Base-by-base conservation (phyloP, 139 green algal genomes). In the Microglena sp. region DNA sequence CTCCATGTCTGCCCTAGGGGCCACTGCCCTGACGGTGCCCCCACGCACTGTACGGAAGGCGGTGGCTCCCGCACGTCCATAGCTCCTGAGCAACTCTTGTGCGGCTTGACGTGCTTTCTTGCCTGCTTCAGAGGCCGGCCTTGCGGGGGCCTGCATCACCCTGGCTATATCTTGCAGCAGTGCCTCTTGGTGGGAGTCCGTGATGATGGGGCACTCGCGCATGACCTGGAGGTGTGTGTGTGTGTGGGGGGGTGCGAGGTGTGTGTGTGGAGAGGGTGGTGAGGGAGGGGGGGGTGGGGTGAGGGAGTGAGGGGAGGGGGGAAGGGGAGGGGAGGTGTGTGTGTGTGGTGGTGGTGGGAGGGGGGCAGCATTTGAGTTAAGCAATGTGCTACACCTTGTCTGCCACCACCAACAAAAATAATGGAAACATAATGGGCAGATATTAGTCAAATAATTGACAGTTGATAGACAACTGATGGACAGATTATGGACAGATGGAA, bases 151-250 rank as follows among this genome's bases (percentile, higher is more conserved):
- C 40, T 60, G 27, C 67, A 82, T 78, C 35, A 77, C 66, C 7
- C 62, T 40, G 7, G 75, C 75, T 22, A 86, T 70, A 60, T 81
- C 79, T 68, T 80, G 73, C 45, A 82, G 73, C 64, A 85, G 64
- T 55, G 81, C 74, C 24, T 74, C 68, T 27, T 76, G 66, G 62
- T 80, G 56, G 29, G 60, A 26, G 0, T 57, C 71, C 30, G 81
- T 27, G 2, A 65, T 60, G 7, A 54, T 57, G 27, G 5, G 8
- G 53, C 78, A 85, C 32, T 85, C 78, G 4, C 58, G 46, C 64
- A 85, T 60, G 7, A 84, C 74, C 64, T 79, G 70, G 31, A 33
- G n/a, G n/a, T n/a, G n/a, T n/a, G n/a, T n/a, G n/a, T n/a, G n/a
- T n/a, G n/a, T n/a, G n/a, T n/a, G n/a, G n/a, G n/a, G n/a, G n/a